Base-by-base conservation (phyloP, 352 stramenopile species). In the Pythium biforme region DNA sequence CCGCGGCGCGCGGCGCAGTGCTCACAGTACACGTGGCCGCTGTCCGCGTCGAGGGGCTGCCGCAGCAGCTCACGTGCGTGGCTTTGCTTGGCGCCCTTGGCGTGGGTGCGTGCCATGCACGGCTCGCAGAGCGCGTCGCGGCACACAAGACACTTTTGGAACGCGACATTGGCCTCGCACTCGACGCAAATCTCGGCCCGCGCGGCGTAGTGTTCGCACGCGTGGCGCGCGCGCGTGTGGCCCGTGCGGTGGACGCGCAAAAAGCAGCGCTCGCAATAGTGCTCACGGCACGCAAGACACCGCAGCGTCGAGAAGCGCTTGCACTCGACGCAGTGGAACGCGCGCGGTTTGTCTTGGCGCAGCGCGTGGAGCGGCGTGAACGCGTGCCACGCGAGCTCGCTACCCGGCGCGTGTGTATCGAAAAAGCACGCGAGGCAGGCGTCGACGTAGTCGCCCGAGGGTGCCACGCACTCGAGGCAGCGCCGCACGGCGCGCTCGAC, bases 231-330 rank as follows among this genome's bases (percentile, higher is more conserved):
- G 11, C 86, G 82, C 19, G 55, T 83, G 70, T 88, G 76, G 15
- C 83, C 83, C 31, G 74, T 75, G 61, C 71, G 62, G 53, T 95
- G 86, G 19, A 93, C 66, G 34, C 83, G 83, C 14, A 66, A 50
- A 63, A 91, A 92, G 73, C 86, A 95, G 7, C 82, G 76, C 47
- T 81, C 79, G 34, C 86, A 95, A 52, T 93, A 95, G 63, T 91
- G 74, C 63, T 95, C 83, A 48, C 86, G 73, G 63, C 86, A 95
- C 56, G 68, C 73, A 20, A 92, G 74, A 39, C 85, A 94, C 7
- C 85, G 76, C 31, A 69, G 55, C 10, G 65, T 77, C 4, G 83
- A 88, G 20, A 86, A 73, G 20, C 83, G 79, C 6, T 74, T 74
- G 64, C 83, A 94, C 65, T 94, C 85, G 62, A 92, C 68, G 59